Evolutionary conservation across 768 basidiomycete genomes (phyloP).

Genomic region (Leccinum incarnatum): DNA sequence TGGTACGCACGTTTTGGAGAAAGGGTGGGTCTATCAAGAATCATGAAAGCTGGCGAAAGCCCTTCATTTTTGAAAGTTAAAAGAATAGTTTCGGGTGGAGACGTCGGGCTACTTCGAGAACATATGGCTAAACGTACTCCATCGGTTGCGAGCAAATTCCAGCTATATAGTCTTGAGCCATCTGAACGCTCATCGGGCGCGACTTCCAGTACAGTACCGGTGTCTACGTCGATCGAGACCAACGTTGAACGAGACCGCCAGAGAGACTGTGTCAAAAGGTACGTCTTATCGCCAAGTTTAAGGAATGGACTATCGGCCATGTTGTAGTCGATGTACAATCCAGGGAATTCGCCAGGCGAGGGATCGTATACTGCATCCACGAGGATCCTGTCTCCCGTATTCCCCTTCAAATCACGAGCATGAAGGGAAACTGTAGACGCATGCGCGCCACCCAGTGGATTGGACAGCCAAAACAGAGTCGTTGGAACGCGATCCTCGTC

Average conservation of each 20-base stretch:
- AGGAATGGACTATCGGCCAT: conserved; percentile 45
- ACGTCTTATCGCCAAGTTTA: conserved; percentile 8
- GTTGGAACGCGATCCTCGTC: conserved; percentile 19
- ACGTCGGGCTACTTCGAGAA: conserved; percentile 45
- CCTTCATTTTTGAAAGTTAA: conserved; percentile 33
- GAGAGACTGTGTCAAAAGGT: conserved; percentile 41
- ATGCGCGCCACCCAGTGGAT: conserved; percentile 56
- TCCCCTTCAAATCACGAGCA: conserved; percentile 35
- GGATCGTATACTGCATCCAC: conserved; percentile 45
- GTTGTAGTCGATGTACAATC: conserved; percentile 54
- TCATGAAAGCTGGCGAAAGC: background rate
- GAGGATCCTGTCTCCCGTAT: conserved; percentile 24
- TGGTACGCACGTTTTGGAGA: conserved; percentile 37
- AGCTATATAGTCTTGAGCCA: conserved; percentile 39
- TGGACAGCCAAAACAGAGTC: conserved; percentile 53
- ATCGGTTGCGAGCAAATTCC: conserved; percentile 54
- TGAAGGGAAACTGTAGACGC: conserved; percentile 50
- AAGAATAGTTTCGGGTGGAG: conserved; percentile 50
- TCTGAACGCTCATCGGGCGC: conserved; percentile 10
- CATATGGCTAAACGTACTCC: conserved; percentile 43
- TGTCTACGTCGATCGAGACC: conserved; percentile 41
- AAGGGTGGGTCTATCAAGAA: conserved; percentile 44
- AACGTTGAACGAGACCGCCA: conserved; percentile 56
- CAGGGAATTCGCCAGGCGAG: conserved; percentile 49
- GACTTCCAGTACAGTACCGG: conserved; percentile 40